These are phyloP conservation scores for Phoma herbarum DNA, from an alignment of 2,329 filamentous ascomycete genomes.

Conservation along the genomic window DNA sequence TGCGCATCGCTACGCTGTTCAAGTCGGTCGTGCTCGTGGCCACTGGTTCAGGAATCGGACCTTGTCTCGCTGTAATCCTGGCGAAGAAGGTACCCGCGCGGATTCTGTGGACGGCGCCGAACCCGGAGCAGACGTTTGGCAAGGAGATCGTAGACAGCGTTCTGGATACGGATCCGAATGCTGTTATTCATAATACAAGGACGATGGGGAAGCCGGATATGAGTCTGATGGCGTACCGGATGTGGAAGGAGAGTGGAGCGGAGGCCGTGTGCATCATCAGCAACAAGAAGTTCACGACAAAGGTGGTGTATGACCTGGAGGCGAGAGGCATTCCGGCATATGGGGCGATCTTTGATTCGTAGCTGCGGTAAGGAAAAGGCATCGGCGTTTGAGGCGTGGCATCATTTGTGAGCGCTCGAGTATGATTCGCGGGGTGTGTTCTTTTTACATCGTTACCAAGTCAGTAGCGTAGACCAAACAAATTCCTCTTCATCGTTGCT, in stretches of 20 bases:
- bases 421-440: background rate
- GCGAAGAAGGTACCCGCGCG: conserved; percentile 60
- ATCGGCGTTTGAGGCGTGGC: background rate
- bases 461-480: too few relatives aligned
- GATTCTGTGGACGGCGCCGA: conserved; percentile 75
- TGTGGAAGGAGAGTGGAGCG: conserved; percentile 61
- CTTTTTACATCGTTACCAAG: too few relatives aligned
- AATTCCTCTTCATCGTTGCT: too few relatives aligned
- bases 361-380: background rate
- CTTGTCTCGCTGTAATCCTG: conserved; percentile 63
- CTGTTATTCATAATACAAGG: conserved; percentile 74
- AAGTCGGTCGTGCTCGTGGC: conserved; percentile 49
- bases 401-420: background rate
- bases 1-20: conserved; percentile 50
- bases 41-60: conserved; percentile 51
- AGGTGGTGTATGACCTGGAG: conserved; percentile 75
- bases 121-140: conserved; percentile 72
- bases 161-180: conserved; percentile 66
- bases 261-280: conserved; percentile 80
- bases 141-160: conserved; percentile 67
- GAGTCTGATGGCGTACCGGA: conserved; percentile 63
- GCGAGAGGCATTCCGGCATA: conserved; percentile 72
- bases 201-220: conserved; percentile 70
- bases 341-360: conserved; percentile 77
- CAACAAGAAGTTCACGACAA: conserved; percentile 74